Base-by-base conservation (phyloP, 352 stramenopile species). In the Phytopythium vexans region DNA sequence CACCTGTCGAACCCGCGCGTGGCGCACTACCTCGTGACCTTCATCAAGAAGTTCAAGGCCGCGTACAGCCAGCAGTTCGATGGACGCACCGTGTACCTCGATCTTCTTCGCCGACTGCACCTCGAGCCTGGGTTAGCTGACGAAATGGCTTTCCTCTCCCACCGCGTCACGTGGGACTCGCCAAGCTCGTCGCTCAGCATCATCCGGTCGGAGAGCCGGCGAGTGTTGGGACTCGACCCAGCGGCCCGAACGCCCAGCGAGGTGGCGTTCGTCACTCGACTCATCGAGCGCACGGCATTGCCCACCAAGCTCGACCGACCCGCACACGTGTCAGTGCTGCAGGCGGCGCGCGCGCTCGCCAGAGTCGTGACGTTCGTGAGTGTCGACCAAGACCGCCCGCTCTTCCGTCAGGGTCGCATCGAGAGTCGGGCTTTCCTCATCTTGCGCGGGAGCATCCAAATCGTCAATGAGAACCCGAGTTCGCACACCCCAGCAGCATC, bases 351-450 rank as follows among this genome's bases (percentile, higher is more conserved):
- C 1, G 62, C 72, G 33, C 65, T 93, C 9, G 72, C 60, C 6
- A 62, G 59, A 8, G 70, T 85, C 43, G 60, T 86, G 21, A 65
- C 60, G 32, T 93, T 93, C 48, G 27, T 69, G 9, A 77, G 74
- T 39, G 58, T 89, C 43, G 50, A 45, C 33, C 84, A 80, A 33
- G 79, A 79, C 42, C 68, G 68, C 35, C 70, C 74, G 15, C 45
- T 93, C 9, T 90, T 89, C 43, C 61, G 65, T n/a, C 82, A 93
- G 49, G 82, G 82, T 5, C 79, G 75, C 39, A 76, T 89, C 40
- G 80, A 93, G 49, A 84, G 72, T 39, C 81, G 77, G n/a, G 82
- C 82, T 27, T 93, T 90, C 53, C 37, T 93, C 32, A 89, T 93
- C 38, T 63, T 93, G 12, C 69, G 80, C 14, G 82, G 80, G n/a